Evolutionary conservation across 805 yeast genomes (phyloP), one percentile per base, ranked within the genome.

Genomic region (Suhomyces emberorum): DNA sequence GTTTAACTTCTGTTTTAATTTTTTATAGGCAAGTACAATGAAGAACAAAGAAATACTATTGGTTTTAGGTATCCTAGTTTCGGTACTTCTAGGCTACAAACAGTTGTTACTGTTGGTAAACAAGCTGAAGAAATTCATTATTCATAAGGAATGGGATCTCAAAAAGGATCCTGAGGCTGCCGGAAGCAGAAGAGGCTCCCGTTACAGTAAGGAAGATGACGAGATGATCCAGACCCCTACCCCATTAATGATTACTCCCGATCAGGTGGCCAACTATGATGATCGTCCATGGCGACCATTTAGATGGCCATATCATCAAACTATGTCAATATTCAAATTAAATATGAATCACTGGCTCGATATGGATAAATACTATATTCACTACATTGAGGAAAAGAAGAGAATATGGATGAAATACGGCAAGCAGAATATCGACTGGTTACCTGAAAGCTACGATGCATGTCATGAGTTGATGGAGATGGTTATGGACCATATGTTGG

Each of bases 221-320:
- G 43, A 40, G 14, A 51, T 44, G 17, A 24, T 29, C 12, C 76
- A 77, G 7, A 53, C 54, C 27, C 81, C 83, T 15, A 70, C 79
- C 0, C 84, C 87, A 0, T 59, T 81, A 19, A 65, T 64, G 60
- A 72, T 82, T 34, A 80, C 84, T 0, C 84, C 85, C 2, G 87
- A 82, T 32, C 77, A 79, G 47, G 83, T 81, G 8, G 63, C 65
- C 43, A 72, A 70, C 16, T 79, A 80, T 50, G 86, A 82, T 47
- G 88, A 80, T 48, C 67, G 88, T 53, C 88, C 88, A 9, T 82
- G 88, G 88, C 68, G 88, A 59, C 88, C 88, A 7, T 82, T 82
- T 61, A 65, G 88, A 50, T 79, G 84, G 81, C 88, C 88, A 19
- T 82, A 82, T 51, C 87, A 81, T 56, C 88, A 82, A 57, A 82